phyloP scores from a whole-genome alignment of 2,329 filamentous ascomycete genomes.

The Metarhizium brunneum region DNA sequence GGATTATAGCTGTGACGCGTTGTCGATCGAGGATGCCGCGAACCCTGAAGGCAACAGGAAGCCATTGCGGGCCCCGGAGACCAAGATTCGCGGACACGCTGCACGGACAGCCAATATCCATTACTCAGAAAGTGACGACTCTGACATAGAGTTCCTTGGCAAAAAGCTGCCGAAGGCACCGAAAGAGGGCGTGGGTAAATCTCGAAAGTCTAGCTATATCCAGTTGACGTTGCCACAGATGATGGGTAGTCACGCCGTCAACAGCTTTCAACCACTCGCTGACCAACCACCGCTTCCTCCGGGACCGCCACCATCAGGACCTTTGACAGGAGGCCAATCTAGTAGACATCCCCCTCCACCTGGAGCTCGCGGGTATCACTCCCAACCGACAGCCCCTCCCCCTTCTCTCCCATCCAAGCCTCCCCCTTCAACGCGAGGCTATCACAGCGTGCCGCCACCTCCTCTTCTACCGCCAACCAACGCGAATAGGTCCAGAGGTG shows the following conservation, averaged over 20 bases:
- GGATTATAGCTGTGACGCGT: slow-evolving; percentile 31
- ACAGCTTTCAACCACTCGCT: slow-evolving; percentile 9
- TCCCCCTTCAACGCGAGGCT: slow-evolving; percentile 15
- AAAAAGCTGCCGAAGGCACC: slow-evolving; percentile 22
- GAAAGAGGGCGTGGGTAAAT: slow-evolving; percentile 20
- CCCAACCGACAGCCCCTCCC: slow-evolving; percentile 9
- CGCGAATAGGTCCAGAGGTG: slow-evolving; percentile 14
- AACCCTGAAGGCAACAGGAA: slow-evolving; percentile 14
- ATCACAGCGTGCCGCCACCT: slow-evolving; percentile 20
- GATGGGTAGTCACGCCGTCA: slow-evolving; percentile 10
- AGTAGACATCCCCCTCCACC: slow-evolving; percentile 14
- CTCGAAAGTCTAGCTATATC: slow-evolving; percentile 31
- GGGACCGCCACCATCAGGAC: slow-evolving; percentile 25
- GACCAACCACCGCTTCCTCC: slow-evolving; percentile 28
- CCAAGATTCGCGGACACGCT: slow-evolving; percentile 25
- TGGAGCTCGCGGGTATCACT: slow-evolving; percentile 11
- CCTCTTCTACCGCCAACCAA: slow-evolving; percentile 5
- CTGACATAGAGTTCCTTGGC: slow-evolving; percentile 34
- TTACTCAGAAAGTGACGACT: slow-evolving; percentile 38
- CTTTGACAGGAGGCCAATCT: slow-evolving; percentile 7
- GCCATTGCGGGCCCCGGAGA: slow-evolving; percentile 15
- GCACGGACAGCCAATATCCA: slow-evolving; percentile 28
- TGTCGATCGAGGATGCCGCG: slow-evolving; percentile 26
- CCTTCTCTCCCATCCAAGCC: slow-evolving; percentile 21
- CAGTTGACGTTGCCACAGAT: slow-evolving; percentile 27